phyloP scores from a whole-genome alignment of 1,139 yeast species.

The Sugiyamaella paludigena region DNA sequence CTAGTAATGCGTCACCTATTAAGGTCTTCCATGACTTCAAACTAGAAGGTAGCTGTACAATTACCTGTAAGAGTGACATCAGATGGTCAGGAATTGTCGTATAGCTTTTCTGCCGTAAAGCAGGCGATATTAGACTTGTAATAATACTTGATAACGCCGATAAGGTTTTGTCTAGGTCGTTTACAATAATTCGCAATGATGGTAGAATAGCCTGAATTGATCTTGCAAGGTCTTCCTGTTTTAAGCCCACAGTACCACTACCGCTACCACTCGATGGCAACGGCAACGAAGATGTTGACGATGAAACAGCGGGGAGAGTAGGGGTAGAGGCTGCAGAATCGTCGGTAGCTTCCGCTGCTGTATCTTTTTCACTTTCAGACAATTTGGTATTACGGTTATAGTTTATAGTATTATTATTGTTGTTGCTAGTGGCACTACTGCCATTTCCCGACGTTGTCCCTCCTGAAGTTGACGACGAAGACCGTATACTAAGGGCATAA shows the following conservation, averaged over 20 bases:
- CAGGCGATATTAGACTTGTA: slow-evolving; percentile 44
- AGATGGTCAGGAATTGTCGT: slow-evolving; percentile 25
- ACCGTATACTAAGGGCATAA: slow-evolving; percentile 39
- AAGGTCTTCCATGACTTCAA: slow-evolving; percentile 41
- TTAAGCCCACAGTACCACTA: background rate
- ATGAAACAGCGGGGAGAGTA: slow-evolving; percentile 9
- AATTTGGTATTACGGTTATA: background rate
- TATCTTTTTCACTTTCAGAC: slow-evolving; percentile 16
- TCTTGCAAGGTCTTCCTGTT: slow-evolving; percentile 42
- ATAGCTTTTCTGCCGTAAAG: slow-evolving; percentile 39
- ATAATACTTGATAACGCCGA: slow-evolving; percentile 43
- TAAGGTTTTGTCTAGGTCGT: slow-evolving; percentile 49
- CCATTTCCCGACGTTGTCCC: slow-evolving; percentile 14
- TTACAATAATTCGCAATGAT: slow-evolving; percentile 42
- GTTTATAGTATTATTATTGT: background rate
- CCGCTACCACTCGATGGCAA: background rate
- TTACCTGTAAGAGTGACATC: slow-evolving; percentile 29
- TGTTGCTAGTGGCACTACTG: background rate
- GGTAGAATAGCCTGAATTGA: slow-evolving; percentile 43
- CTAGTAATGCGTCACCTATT: slow-evolving; percentile 41
- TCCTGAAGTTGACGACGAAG: slow-evolving; percentile 13
- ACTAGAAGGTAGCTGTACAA: slow-evolving; percentile 28
- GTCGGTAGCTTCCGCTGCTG: slow-evolving; percentile 9
- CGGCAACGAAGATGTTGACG: slow-evolving; percentile 13
- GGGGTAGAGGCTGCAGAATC: background rate